Percentiles rank a stretch among this genome's conserved stretches.
phyloP scores from a whole-genome alignment of 192 early-diverging fungal species.

The Chytriomyces sp. region DNA sequence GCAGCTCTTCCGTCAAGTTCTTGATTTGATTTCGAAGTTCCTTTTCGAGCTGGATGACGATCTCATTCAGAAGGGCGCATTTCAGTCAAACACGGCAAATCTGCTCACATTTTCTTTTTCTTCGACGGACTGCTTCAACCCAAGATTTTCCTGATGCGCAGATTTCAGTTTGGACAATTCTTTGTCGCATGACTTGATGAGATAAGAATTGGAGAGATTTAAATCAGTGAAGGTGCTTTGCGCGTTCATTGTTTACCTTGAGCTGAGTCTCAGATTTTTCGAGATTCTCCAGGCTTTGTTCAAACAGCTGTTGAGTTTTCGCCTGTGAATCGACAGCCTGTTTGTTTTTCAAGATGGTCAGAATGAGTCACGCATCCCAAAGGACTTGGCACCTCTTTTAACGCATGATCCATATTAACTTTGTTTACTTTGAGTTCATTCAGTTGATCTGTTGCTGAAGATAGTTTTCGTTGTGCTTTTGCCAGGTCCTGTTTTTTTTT shows the following conservation, averaged over 20 bases:
- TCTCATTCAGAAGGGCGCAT: not conserved
- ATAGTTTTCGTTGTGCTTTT: not conserved
- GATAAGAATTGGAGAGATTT: no score
- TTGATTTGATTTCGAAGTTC: not conserved
- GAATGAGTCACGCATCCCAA: not conserved
- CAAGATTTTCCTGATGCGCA: no score
- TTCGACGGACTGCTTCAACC: conserved; percentile 3
- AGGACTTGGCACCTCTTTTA: not conserved
- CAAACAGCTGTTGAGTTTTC: not conserved
- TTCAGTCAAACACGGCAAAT: not conserved
- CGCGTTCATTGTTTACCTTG: no score
- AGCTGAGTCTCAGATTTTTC: not conserved
- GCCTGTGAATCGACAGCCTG: not conserved
- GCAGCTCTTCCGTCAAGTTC: not conserved
- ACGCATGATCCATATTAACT: not conserved
- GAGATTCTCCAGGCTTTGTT: not conserved
- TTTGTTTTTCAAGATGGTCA: not conserved
- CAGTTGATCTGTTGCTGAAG: not conserved
- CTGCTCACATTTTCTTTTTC: not conserved
- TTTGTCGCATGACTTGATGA: no score
- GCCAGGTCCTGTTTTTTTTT: conserved; percentile 1
- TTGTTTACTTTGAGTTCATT: not conserved
- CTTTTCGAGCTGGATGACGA: not conserved
- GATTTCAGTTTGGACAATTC: no score
- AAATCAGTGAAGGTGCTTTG: no score